These are phyloP conservation scores for Jaminaea rosea DNA, from an alignment of 1,284 basidiomycete species.

Conservation along the genomic window DNA sequence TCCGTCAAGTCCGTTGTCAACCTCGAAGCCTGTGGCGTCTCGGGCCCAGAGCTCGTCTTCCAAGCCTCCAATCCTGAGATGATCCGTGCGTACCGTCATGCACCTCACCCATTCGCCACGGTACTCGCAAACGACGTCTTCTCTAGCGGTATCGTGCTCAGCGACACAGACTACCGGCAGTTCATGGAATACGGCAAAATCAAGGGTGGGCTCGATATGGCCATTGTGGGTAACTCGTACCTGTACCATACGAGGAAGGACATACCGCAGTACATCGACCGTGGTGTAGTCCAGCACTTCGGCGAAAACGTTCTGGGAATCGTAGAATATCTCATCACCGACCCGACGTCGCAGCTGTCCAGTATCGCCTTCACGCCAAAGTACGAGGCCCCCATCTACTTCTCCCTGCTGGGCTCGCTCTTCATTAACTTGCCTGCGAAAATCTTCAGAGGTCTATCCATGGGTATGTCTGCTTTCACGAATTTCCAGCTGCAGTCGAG, in stretches of 20 bases:
- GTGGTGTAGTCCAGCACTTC: slow-evolving; percentile 76
- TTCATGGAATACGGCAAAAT: slow-evolving; percentile 73
- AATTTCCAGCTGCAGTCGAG: slow-evolving; percentile 43
- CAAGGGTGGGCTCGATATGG: slow-evolving; percentile 64
- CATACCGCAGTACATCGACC: slow-evolving; percentile 67
- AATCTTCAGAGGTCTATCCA: slow-evolving; percentile 39
- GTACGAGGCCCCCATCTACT: slow-evolving; percentile 62
- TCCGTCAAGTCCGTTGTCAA: slow-evolving; percentile 83
- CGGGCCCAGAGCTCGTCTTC: slow-evolving; percentile 82
- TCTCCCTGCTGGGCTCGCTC: slow-evolving; percentile 47
- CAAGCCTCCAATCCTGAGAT: slow-evolving; percentile 90
- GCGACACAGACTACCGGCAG: slow-evolving; percentile 54
- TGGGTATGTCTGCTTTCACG: slow-evolving; percentile 34
- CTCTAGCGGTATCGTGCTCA: slow-evolving; percentile 77
- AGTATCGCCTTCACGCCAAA: slow-evolving; percentile 12
- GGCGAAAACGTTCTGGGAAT: slow-evolving; percentile 80
- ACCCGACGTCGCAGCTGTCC: slow-evolving; percentile 39
- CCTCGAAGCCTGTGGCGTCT: slow-evolving; percentile 83
- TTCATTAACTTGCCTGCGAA: slow-evolving; percentile 53
- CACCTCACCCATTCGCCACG: slow-evolving; percentile 81
- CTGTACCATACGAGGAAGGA: slow-evolving; percentile 86
- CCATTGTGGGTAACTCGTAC: slow-evolving; percentile 84
- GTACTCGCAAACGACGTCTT: slow-evolving; percentile 90
- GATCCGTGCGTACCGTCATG: slow-evolving; percentile 79
- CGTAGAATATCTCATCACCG: slow-evolving; percentile 62